Conservation (phyloP, 805 yeast genomes). For the Starmerella bombicola region DNA sequence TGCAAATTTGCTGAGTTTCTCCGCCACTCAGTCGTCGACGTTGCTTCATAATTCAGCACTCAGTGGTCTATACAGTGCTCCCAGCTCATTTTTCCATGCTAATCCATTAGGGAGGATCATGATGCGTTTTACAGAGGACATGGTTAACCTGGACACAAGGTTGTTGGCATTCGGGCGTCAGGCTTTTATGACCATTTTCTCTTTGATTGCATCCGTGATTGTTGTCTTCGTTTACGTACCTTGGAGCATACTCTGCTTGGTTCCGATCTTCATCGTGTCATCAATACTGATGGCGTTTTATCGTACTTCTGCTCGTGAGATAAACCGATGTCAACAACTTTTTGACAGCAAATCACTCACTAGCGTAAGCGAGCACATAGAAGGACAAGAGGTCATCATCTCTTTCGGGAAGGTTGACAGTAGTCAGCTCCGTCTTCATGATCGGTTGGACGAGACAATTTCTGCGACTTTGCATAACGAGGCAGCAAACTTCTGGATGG, state of each 20-base stretch:
- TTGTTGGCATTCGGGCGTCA: conserved; percentile 30
- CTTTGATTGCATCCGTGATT: conserved; percentile 48
- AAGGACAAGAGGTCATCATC: conserved; percentile 52
- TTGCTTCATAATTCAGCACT: conserved; percentile 48
- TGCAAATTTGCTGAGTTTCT: conserved; percentile 14
- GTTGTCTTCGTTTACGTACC: conserved; percentile 59
- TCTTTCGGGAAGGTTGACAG: conserved; percentile 38
- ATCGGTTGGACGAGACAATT: conserved; percentile 45
- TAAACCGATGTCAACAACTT: conserved; percentile 61
- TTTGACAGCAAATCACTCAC: conserved; percentile 57
- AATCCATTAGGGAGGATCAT: conserved; percentile 63
- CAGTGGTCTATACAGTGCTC: conserved; percentile 50
- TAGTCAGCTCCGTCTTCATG: conserved; percentile 38
- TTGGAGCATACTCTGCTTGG: conserved; percentile 50
- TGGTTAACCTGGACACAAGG: conserved; percentile 70
- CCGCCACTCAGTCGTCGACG: conserved; percentile 43
- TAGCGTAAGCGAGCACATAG: conserved; percentile 54
- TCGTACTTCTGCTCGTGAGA: conserved; percentile 59
- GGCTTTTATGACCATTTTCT: conserved; percentile 36
- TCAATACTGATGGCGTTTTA: conserved; percentile 35
- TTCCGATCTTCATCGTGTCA: conserved; percentile 37
- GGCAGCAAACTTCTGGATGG: conserved; percentile 62
- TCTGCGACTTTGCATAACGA: conserved; percentile 50
- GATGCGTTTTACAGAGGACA: conserved; percentile 76
- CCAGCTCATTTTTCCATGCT: conserved; percentile 69